These are phyloP conservation scores for Linderina pennispora DNA, from an alignment of 192 early-diverging fungal genomes.

Conservation along the genomic window DNA sequence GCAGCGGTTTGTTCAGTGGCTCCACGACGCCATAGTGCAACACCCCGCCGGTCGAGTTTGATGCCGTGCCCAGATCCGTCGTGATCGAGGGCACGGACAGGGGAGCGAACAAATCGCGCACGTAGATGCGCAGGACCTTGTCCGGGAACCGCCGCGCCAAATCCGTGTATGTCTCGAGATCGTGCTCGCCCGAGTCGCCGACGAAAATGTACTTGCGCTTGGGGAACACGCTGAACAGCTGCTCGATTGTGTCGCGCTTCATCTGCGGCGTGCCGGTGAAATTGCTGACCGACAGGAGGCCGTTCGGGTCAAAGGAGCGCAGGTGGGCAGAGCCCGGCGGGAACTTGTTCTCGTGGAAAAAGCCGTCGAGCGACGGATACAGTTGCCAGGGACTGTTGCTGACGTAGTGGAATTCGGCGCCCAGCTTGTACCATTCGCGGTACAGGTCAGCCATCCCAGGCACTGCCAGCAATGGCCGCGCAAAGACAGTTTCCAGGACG, in stretches of 20 bases:
- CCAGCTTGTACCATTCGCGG: constrained; percentile 53
- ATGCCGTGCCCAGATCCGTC: constrained; percentile 21
- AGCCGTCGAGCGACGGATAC: constrained; percentile 57
- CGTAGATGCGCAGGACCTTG: constrained; percentile 78
- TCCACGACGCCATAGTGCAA: constrained; percentile 31
- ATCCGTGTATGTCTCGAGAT: constrained; percentile 75
- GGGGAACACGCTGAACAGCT: constrained; percentile 62
- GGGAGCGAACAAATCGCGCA: constrained; percentile 60
- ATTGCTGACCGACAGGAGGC: constrained; percentile 53
- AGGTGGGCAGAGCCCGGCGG: constrained; percentile 74
- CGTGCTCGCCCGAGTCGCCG: constrained; percentile 87
- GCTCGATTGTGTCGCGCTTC: constrained; percentile 51
- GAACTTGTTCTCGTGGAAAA: constrained; percentile 65
- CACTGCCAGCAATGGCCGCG: constrained; percentile 51
- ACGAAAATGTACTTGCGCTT: constrained; percentile 80
- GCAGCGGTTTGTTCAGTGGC: not conserved
- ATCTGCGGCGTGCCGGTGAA: constrained; percentile 43
- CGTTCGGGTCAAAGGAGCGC: constrained; percentile 57
- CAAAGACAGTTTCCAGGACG: constrained; percentile 53
- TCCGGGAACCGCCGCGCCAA: constrained; percentile 56
- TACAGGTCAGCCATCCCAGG: constrained; percentile 78
- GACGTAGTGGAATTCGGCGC: constrained; percentile 78
- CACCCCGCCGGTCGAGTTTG: constrained; percentile 5
- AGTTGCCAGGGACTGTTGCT: constrained; percentile 81
- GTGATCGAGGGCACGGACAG: constrained; percentile 31